Evolutionary conservation across 768 basidiomycete genomes (phyloP).

Genomic region (Punctularia strigosozonata): DNA sequence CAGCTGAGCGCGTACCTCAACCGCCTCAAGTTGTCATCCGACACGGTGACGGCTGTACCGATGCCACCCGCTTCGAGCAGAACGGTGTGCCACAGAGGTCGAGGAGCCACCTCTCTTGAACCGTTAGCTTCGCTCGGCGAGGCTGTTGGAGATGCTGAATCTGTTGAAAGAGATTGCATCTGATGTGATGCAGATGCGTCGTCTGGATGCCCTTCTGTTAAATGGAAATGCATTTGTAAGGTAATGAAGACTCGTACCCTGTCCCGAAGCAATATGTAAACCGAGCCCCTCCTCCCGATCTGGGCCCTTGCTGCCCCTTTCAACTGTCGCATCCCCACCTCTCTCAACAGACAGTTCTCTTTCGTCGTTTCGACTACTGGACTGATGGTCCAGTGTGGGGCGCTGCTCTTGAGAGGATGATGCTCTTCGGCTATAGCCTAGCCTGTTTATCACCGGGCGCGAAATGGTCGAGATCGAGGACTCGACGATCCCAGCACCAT

Average conservation of each 20-base stretch:
- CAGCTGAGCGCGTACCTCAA: conserved; percentile 81
- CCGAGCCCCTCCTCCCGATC: no score
- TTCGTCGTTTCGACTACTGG: no score
- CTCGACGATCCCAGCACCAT: conserved; percentile 82
- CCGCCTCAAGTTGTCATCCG: conserved; percentile 83
- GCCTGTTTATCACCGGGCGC: conserved; percentile 66
- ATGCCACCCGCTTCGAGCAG: conserved; percentile 81
- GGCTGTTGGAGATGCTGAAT: conserved; percentile 8
- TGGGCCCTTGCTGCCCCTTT: no score
- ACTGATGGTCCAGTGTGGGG: no score
- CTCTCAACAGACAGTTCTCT: no score
- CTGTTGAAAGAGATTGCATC: no score
- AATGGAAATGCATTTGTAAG: no score
- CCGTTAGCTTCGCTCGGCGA: conserved; percentile 14
- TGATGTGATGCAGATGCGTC: no score
- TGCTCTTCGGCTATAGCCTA: conserved; percentile 20
- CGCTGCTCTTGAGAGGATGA: background rate
- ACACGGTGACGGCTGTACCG: conserved; percentile 76
- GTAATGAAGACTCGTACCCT: no score
- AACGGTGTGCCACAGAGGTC: conserved; percentile 81
- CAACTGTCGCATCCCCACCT: no score
- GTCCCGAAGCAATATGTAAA: no score
- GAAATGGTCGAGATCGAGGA: conserved; percentile 73
- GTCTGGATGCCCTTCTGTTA: no score
- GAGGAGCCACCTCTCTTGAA: conserved; percentile 47